A percentile compares a stretch with the other conserved stretches of the same genome.
These are phyloP conservation scores for Cylindrotheca fusiformis DNA, from an alignment of 108 stramenopile species.

Conservation along the genomic window DNA sequence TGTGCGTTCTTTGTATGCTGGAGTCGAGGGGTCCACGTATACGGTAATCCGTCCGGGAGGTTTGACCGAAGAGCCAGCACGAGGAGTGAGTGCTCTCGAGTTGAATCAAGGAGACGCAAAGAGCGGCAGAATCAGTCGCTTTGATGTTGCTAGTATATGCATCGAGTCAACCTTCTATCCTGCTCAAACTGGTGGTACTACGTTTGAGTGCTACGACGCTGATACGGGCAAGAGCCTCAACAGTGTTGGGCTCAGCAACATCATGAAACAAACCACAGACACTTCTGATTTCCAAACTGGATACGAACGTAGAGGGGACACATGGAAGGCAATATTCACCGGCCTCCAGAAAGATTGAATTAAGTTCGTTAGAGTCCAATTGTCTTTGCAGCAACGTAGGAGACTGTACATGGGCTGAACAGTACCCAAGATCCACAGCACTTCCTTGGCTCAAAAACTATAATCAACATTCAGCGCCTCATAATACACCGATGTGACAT, in stretches of 20 bases:
- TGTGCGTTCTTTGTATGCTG: constrained; percentile 60
- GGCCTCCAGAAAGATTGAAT: constrained; percentile 51
- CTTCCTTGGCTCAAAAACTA: constrained; percentile 12
- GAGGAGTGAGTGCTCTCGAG: constrained; percentile 46
- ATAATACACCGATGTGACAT: constrained; percentile 55
- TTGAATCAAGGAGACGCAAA: constrained; percentile 85
- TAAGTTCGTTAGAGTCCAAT: too few relatives aligned
- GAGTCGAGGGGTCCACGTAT: constrained; percentile 40
- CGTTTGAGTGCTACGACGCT: constrained; percentile 77
- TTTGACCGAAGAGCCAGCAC: constrained; percentile 52
- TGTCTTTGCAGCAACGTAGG: too few relatives aligned
- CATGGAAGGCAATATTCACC: constrained; percentile 54
- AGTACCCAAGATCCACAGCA: too few relatives aligned
- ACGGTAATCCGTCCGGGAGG: constrained; percentile 86
- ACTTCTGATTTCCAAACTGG: constrained; percentile 38
- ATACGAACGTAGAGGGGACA: constrained; percentile 53
- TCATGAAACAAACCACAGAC: constrained; percentile 45
- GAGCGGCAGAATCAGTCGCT: constrained; percentile 63
- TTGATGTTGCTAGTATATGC: constrained; percentile 72
- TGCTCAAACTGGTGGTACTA: constrained; percentile 43
- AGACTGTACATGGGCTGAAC: too few relatives aligned
- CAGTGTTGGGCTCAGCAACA: constrained; percentile 62
- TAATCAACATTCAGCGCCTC: constrained; percentile 33
- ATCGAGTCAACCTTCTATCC: constrained; percentile 44
- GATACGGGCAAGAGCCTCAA: constrained; percentile 63